A percentile compares a stretch with the other conserved stretches of the same genome.
Conservation (phyloP, 1,139 yeast genomes). For the Pneumocystis jirovecii region DNA sequence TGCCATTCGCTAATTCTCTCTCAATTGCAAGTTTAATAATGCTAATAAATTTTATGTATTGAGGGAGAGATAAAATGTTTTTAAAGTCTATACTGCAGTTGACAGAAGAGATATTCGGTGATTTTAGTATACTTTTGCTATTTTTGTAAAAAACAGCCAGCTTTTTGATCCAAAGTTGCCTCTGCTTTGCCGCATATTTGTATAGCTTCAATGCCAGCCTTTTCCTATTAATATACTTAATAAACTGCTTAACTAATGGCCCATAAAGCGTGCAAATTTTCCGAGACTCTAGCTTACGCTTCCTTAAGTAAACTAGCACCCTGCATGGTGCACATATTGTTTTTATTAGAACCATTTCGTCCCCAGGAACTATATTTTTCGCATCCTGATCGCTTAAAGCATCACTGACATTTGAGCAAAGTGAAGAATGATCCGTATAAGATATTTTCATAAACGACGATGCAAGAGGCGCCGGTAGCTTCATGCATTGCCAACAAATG, state of each 20-base stretch:
- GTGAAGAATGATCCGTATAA: neutral
- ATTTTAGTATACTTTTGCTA: neutral
- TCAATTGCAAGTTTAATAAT: neutral
- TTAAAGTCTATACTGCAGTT: neutral
- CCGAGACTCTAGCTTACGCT: neutral
- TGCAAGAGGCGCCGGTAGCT: neutral
- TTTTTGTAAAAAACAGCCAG: neutral
- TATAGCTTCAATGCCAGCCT: neutral
- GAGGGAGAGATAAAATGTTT: neutral
- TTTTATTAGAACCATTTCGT: neutral
- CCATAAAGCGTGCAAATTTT: neutral
- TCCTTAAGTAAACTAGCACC: neutral
- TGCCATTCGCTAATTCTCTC: neutral
- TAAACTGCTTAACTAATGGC: neutral
- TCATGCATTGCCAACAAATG: neutral
- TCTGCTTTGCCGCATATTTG: neutral
- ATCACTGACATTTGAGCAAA: neutral
- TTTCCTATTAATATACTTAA: neutral
- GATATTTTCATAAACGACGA: neutral
- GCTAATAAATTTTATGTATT: neutral
- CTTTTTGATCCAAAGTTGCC: neutral
- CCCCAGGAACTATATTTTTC: neutral
- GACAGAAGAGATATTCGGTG: neutral
- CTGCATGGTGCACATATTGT: neutral
- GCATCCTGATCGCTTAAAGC: neutral